Conservation (phyloP, 768 basidiomycete species). For the Collybiopsis luxurians region DNA sequence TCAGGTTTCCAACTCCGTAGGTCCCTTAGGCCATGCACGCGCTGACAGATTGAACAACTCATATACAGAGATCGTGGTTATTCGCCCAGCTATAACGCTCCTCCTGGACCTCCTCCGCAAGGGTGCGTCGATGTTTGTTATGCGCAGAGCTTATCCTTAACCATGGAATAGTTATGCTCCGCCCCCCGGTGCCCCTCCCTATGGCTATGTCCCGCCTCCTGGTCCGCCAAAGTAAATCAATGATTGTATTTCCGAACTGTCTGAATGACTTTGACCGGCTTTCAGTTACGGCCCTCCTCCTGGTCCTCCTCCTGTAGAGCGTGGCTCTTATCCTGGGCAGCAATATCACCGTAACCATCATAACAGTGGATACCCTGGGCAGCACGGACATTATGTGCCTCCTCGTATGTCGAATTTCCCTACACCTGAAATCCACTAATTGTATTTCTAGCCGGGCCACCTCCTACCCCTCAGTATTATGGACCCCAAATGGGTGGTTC, state of each 20-base stretch:
- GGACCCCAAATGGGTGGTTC: conserved; percentile 53
- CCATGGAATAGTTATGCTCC: conserved; percentile 18
- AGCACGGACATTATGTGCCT: conserved; percentile 24
- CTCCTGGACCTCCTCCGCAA: conserved; percentile 5
- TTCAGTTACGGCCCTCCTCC: conserved; percentile 24
- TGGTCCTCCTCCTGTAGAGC: conserved; percentile 25
- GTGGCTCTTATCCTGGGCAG: conserved; percentile 40
- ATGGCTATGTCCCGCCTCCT: background rate
- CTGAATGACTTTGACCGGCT: conserved; percentile 13
- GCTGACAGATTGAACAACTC: background rate
- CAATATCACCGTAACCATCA: conserved; percentile 36
- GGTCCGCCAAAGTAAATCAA: background rate
- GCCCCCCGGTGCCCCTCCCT: conserved; percentile 21
- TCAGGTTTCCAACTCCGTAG: conserved; percentile 7
- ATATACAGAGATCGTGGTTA: background rate
- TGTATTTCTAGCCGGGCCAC: conserved; percentile 29
- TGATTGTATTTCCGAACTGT: background rate
- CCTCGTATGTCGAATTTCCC: conserved; percentile 16
- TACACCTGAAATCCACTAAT: background rate
- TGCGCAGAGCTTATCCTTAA: background rate
- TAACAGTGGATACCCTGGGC: conserved; percentile 26
- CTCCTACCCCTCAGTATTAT: conserved; percentile 61
- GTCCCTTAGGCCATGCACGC: background rate
- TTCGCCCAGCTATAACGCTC: background rate
- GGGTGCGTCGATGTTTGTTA: background rate